Conservation (phyloP, 176 grass and related monocot genomes). For the Rhynchospora breviuscula region DNA sequence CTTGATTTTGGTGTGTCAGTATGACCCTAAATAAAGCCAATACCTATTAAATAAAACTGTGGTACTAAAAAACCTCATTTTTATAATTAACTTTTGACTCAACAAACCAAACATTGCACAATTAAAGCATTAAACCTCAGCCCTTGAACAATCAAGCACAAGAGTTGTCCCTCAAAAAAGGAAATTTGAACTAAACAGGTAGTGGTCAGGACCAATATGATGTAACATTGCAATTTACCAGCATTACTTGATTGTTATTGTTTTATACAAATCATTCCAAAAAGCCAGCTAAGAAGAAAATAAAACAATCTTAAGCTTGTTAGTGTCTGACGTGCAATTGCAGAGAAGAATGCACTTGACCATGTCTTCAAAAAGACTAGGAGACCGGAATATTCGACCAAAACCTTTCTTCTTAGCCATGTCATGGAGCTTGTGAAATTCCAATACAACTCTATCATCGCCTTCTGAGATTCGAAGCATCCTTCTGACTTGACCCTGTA, state of each 20-base stretch:
- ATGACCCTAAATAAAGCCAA: not conserved
- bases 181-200: not conserved
- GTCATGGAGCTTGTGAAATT: constrained; percentile 55
- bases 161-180: not conserved
- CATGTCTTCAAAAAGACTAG: constrained; percentile 82
- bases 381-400: constrained; percentile 62
- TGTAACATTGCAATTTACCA: not conserved
- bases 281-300: not conserved
- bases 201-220: not conserved
- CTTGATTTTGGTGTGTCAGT: not conserved
- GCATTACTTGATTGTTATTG: not conserved
- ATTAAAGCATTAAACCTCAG: not conserved
- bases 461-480: constrained; percentile 62
- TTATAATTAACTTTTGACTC: not conserved
- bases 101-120: not conserved
- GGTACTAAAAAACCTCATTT: not conserved
- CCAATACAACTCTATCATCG: constrained; percentile 26
- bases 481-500: constrained; percentile 60
- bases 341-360: constrained; percentile 87
- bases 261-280: not conserved
- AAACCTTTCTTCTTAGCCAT: constrained; percentile 44
- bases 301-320: not conserved
- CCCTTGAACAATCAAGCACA: not conserved
- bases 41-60: not conserved
- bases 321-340: constrained; percentile 54